A percentile compares a stretch with the other conserved stretches of the same genome.
These are phyloP conservation scores for Dryas octopetala DNA, from an alignment of 306 rosid genomes.

Conservation along the genomic window DNA sequence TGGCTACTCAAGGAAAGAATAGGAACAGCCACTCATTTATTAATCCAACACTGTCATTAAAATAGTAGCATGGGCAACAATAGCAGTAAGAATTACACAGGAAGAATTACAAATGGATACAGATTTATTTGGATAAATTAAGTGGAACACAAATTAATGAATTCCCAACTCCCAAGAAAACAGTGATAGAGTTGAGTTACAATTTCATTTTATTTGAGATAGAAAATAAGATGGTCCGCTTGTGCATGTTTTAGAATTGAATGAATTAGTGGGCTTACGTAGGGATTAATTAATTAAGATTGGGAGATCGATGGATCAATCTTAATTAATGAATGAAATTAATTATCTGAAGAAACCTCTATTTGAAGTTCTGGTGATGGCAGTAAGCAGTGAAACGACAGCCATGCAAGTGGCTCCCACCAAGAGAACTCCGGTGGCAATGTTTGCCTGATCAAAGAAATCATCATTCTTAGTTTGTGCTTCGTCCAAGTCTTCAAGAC, in stretches of 20 bases:
- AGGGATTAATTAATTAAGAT: no score
- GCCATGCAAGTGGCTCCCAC: slow-evolving; percentile 32
- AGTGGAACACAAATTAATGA: no score
- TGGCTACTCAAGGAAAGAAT: no score
- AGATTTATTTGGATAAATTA: neutral
- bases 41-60: no score
- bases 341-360: slow-evolving; percentile 20
- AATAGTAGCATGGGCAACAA: neutral
- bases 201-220: no score
- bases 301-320: no score
- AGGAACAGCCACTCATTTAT: no score
- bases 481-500: neutral
- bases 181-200: no score
- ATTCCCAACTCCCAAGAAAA: no score
- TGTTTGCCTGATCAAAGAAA: slow-evolving; percentile 23
- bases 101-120: neutral
- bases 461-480: slow-evolving; percentile 17
- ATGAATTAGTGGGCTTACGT: no score
- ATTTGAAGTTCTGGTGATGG: slow-evolving; percentile 26
- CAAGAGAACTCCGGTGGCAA: slow-evolving; percentile 37
- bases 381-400: slow-evolving; percentile 45
- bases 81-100: neutral
- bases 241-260: no score
- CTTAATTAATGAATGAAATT: neutral
- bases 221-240: no score